Conservation (phyloP, 345 rosid genomes). For the Linum usitatissimum region DNA sequence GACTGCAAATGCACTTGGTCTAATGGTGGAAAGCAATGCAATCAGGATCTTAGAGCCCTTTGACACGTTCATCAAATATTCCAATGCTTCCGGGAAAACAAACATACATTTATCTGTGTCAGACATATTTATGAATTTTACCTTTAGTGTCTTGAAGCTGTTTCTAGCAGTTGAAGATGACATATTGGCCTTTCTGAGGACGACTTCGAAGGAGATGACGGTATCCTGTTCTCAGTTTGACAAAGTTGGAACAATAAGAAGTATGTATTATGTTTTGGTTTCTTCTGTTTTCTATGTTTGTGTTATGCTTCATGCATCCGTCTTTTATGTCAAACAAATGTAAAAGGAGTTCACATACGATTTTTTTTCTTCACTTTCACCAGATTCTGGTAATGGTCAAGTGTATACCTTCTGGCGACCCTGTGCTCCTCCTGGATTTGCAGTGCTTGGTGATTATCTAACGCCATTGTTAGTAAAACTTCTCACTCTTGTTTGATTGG, state of each 20-base stretch:
- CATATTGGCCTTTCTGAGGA: slow-evolving; percentile 77
- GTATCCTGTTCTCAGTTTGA: slow-evolving; percentile 79
- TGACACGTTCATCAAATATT: slow-evolving; percentile 60
- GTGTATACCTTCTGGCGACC: slow-evolving; percentile 85
- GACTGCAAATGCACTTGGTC: slow-evolving; percentile 72
- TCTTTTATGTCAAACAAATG: background rate
- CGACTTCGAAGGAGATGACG: slow-evolving; percentile 75
- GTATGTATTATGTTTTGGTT: slow-evolving; percentile 19
- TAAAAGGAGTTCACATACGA: background rate
- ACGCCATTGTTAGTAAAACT: slow-evolving; percentile 65
- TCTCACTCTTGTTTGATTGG: slow-evolving; percentile 8
- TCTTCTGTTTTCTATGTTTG: slow-evolving; percentile 10
- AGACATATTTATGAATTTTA: slow-evolving; percentile 84
- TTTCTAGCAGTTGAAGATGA: slow-evolving; percentile 94
- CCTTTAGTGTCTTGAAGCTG: slow-evolving; percentile 85
- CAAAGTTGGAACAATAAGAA: slow-evolving; percentile 70
- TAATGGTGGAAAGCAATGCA: slow-evolving; percentile 95
- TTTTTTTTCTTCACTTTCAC: background rate
- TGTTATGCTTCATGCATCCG: slow-evolving; percentile 8
- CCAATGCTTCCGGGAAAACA: slow-evolving; percentile 89
- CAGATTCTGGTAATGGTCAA: slow-evolving; percentile 59
- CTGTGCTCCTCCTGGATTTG: slow-evolving; percentile 90
- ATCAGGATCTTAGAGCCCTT: slow-evolving; percentile 92
- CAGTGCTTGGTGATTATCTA: slow-evolving; percentile 86
- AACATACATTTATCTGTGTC: slow-evolving; percentile 64